These are phyloP conservation scores for Henckelia pumila DNA, from an alignment of 257 asterid genomes.

Conservation along the genomic window DNA sequence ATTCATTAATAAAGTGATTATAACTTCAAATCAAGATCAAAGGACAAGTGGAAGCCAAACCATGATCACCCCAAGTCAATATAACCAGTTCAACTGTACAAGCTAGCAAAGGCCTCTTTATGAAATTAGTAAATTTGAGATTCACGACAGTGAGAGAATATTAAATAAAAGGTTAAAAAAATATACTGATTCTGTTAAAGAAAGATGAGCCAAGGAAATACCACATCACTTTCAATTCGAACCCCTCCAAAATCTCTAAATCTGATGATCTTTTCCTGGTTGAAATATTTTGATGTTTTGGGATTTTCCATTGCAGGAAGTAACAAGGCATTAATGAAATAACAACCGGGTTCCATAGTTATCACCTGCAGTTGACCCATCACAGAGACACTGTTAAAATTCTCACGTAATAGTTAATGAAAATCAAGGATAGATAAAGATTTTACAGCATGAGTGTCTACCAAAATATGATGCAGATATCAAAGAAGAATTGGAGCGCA, in stretches of 20 bases:
- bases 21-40: background rate
- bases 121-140: background rate
- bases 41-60: background rate
- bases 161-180: slow-evolving; percentile 5
- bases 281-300: slow-evolving; percentile 64
- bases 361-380: slow-evolving; percentile 84
- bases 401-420: background rate
- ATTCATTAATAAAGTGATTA: slow-evolving; percentile 10
- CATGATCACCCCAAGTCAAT: background rate
- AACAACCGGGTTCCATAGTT: slow-evolving; percentile 98
- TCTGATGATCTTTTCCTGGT: slow-evolving; percentile 54
- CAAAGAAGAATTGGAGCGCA: slow-evolving; percentile 5
- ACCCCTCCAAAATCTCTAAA: slow-evolving; percentile 90
- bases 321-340: slow-evolving; percentile 82
- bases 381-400: slow-evolving; percentile 18
- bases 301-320: slow-evolving; percentile 81
- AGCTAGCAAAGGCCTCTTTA: background rate
- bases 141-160: slow-evolving; percentile 12
- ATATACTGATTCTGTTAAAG: slow-evolving; percentile 9
- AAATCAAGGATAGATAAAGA: background rate
- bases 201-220: slow-evolving; percentile 35
- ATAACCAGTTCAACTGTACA: background rate
- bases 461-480: slow-evolving; percentile 8
- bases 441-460: slow-evolving; percentile 4
- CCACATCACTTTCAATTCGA: slow-evolving; percentile 97